Evolutionary conservation across 2,329 filamentous ascomycete species (phyloP), one percentile per base, ranked within the genome.

Genomic region (Talaromyces piceae): DNA sequence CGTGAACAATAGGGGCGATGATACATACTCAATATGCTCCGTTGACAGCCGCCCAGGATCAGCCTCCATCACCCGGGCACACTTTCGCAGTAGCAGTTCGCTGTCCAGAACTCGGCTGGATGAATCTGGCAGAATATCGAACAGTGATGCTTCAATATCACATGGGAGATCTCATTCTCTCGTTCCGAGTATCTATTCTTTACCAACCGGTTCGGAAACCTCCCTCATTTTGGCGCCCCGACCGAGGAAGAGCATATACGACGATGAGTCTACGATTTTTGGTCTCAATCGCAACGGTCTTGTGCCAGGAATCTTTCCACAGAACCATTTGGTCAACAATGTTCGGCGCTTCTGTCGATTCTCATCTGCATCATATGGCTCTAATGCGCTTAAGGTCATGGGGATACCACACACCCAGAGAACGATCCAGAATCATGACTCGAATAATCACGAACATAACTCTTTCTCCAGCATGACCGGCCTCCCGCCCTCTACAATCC

Each of bases 371-470:
- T 74, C 71, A 5, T 75, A 75, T 52, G 73, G 73, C 4, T 64
- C 72, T 6, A 72, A 68, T 55, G 73, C 73, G 27, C 62, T 75
- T 7, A 70, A 68, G 27, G 63, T 75, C n/a, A 74, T 75, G 72
- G 73, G 73, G 18, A 64, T 73, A 51, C 60, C 62, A 45, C 60
- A 63, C 51, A 56, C 54, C 33, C 59, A 65, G 2, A 67, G 64
- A 37, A 61, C 54, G 12, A 58, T 67, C 26, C 62, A 65, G 6
- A 58, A 57, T 26, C 59, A 61, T 30, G 58, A 64, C 30, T 58
- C 64, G 13, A 61, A 72, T 18, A 67, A 67, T 54, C 69, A 69
- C 45, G 72, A 74, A 45, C 73, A 75, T 50, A 67, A 62, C 50
- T 73, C 71, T 4, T 75, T 75, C 54, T 72, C 70, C 6, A 64